Percentiles rank a stretch among this genome's conserved stretches.
Evolutionary conservation across 1,284 basidiomycete species (phyloP).

Genomic region (Xerocomus alliaceus): DNA sequence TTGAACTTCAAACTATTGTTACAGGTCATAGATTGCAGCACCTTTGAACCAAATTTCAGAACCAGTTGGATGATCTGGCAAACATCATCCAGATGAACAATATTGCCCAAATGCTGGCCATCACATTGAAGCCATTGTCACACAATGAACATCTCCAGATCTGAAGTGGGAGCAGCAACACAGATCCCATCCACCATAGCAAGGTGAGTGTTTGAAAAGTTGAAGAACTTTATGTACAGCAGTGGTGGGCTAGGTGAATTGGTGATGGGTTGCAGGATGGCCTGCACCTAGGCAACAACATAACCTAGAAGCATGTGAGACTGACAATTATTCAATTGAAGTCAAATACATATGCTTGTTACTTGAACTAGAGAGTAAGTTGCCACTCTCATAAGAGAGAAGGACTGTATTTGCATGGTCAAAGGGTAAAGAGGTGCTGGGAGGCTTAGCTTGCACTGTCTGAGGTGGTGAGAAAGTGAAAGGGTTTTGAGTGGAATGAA

Average conservation of each 20-base stretch:
- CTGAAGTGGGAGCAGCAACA: background rate
- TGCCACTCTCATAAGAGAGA: background rate
- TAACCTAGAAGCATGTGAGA: background rate
- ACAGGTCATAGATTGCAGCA: background rate
- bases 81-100: background rate
- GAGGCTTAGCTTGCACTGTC: background rate
- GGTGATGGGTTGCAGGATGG: background rate
- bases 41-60: background rate
- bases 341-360: background rate
- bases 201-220: background rate
- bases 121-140: background rate
- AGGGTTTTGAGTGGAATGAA: background rate
- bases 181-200: background rate
- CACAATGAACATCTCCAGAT: background rate
- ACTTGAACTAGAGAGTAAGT: background rate
- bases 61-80: slow-evolving; percentile 5
- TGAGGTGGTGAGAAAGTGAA: background rate
- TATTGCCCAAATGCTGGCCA: background rate
- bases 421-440: background rate
- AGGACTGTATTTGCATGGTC: slow-evolving; percentile 1
- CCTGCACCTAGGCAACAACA: background rate
- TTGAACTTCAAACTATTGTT: slow-evolving; percentile 8
- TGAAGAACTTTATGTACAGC: background rate
- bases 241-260: background rate
- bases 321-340: too few relatives aligned